Evolutionary conservation across 176 grass and related monocot genomes (phyloP).

Genomic region (Bolboschoenus planiculmis): DNA sequence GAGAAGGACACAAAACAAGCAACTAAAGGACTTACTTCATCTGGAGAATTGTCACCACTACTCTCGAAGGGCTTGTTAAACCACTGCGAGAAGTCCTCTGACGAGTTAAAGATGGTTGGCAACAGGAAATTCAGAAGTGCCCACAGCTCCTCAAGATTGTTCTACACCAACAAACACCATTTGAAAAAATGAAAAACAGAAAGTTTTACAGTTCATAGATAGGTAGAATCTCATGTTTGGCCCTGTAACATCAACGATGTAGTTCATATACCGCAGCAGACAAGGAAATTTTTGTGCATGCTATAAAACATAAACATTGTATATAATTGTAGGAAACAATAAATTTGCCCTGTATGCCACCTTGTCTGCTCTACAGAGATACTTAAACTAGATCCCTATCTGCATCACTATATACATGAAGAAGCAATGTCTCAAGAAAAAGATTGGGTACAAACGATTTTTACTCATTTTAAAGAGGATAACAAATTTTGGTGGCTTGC

Average conservation of each 20-base stretch:
- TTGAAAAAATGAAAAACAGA: conserved; percentile 21
- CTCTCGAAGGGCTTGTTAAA: conserved; percentile 99
- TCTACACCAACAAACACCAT: conserved; percentile 51
- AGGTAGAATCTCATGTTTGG: background rate
- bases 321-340: background rate
- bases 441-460: conserved; percentile 12
- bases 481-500: conserved; percentile 1
- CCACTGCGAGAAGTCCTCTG: conserved; percentile 98
- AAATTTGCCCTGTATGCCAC: background rate
- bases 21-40: conserved; percentile 54
- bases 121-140: conserved; percentile 96
- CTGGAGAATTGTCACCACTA: conserved; percentile 68
- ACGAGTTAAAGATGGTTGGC: conserved; percentile 98
- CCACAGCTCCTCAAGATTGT: conserved; percentile 99
- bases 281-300: background rate
- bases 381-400: background rate
- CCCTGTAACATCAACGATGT: background rate
- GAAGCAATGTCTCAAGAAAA: conserved; percentile 11
- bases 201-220: conserved; percentile 9
- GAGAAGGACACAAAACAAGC: conserved; percentile 8
- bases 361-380: background rate
- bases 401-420: background rate
- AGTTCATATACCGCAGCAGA: background rate
- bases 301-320: background rate
- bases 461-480: conserved; percentile 13